phyloP scores from a whole-genome alignment of 2,329 filamentous ascomycete genomes.

The Graphium sp. region DNA sequence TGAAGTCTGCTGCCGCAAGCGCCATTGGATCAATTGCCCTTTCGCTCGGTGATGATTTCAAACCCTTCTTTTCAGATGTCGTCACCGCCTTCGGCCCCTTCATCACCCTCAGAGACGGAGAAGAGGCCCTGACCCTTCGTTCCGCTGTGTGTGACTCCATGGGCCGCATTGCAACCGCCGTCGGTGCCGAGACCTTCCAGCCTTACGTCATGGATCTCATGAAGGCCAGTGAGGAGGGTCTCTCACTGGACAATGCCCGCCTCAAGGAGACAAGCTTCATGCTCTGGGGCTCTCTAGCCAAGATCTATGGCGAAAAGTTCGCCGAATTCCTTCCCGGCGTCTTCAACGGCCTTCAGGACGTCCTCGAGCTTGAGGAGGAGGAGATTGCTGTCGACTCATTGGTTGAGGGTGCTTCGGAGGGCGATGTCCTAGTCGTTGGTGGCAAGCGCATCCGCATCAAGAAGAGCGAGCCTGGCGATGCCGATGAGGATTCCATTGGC shows the following conservation, averaged over 20 bases:
- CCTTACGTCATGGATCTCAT: slow-evolving; percentile 83
- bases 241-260: slow-evolving; percentile 74
- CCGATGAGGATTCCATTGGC: slow-evolving; percentile 35
- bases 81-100: slow-evolving; percentile 82
- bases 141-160: slow-evolving; percentile 85
- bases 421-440: slow-evolving; percentile 59
- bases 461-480: slow-evolving; percentile 21
- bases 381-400: slow-evolving; percentile 61
- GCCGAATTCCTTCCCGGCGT: slow-evolving; percentile 63
- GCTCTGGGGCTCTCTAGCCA: slow-evolving; percentile 85
- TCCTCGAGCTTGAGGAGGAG: slow-evolving; percentile 75
- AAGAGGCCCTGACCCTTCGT: slow-evolving; percentile 79
- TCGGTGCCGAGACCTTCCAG: slow-evolving; percentile 74
- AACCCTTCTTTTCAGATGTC: slow-evolving; percentile 79
- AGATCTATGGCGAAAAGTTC: slow-evolving; percentile 80
- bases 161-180: slow-evolving; percentile 79
- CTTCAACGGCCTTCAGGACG: slow-evolving; percentile 66
- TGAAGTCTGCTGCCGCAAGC: slow-evolving; percentile 78
- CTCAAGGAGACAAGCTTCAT: slow-evolving; percentile 96
- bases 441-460: slow-evolving; percentile 79
- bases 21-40: slow-evolving; percentile 83
- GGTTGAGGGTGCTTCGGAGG: slow-evolving; percentile 35
- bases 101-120: slow-evolving; percentile 70
- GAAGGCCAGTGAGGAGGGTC: slow-evolving; percentile 79
- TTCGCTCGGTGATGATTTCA: slow-evolving; percentile 66